phyloP scores from a whole-genome alignment of 768 basidiomycete species.

The Boletus sensibilis region DNA sequence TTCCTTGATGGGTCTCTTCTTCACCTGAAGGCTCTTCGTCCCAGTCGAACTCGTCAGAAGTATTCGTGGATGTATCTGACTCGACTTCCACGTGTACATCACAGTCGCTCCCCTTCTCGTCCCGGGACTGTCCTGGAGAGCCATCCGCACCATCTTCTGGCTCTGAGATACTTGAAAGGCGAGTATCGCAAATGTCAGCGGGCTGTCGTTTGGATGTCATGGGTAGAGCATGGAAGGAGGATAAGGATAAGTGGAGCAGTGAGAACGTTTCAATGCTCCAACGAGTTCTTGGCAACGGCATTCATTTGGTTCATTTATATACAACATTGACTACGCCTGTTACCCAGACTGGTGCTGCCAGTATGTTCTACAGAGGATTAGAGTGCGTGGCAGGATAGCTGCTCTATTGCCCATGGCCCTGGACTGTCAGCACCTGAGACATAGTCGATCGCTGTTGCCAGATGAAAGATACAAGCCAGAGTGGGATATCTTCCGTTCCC shows the following conservation, averaged over 20 bases:
- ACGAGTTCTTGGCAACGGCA: not conserved
- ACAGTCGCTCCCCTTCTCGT: conserved; percentile 12
- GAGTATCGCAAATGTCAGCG: conserved; percentile 2
- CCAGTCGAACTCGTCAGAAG: conserved; percentile 75
- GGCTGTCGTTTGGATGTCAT: conserved; percentile 17
- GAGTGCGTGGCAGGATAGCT: not conserved
- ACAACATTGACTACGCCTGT: not conserved
- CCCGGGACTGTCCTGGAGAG: not conserved
- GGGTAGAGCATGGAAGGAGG: conserved; percentile 8
- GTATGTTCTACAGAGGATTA: not conserved
- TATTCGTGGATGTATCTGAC: conserved; percentile 50
- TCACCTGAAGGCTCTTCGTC: conserved; percentile 48
- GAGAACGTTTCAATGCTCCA: conserved; percentile 6
- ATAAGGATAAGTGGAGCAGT: not conserved
- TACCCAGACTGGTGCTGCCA: not conserved
- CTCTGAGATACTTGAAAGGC: conserved; percentile 5
- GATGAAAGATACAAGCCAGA: not conserved
- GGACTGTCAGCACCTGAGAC: not conserved
- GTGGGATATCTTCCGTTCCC: not conserved
- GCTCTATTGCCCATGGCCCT: not conserved
- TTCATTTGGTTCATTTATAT: conserved; percentile 3
- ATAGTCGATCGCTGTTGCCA: not conserved
- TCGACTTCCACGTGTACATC: conserved; percentile 17
- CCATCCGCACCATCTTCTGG: conserved; percentile 3
- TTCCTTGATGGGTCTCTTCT: conserved; percentile 21